Conservation (phyloP, 495 filamentous ascomycete genomes). For the Glutinoglossum americanum region DNA sequence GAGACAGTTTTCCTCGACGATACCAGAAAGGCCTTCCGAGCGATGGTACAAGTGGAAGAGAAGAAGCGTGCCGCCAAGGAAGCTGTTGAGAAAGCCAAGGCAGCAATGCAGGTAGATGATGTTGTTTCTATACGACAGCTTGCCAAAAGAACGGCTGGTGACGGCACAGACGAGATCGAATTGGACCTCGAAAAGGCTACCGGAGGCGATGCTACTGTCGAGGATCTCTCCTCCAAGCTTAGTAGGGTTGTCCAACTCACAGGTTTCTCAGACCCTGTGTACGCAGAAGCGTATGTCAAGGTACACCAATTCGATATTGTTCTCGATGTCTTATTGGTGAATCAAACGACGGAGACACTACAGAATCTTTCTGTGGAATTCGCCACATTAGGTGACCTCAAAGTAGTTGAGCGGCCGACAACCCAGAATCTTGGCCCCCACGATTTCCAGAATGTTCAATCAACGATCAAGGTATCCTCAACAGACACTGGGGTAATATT, state of each 20-base stretch:
- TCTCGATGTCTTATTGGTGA: constrained; percentile 88
- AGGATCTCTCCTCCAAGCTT: constrained; percentile 80
- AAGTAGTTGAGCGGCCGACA: constrained; percentile 89
- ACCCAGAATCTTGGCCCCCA: constrained; percentile 88
- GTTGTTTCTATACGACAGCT: constrained; percentile 81
- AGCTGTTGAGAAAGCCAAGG: constrained; percentile 79
- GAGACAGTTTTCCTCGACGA: constrained; percentile 90
- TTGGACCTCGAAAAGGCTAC: constrained; percentile 85
- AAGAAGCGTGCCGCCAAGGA: constrained; percentile 88
- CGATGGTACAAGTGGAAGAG: constrained; percentile 97
- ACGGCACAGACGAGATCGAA: constrained; percentile 70
- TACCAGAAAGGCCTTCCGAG: constrained; percentile 84
- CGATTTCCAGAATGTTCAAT: constrained; percentile 94
- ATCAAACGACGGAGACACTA: constrained; percentile 89
- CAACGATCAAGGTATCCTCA: constrained; percentile 96
- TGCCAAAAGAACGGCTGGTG: constrained; percentile 70
- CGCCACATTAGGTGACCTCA: constrained; percentile 89
- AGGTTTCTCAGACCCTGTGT: constrained; percentile 95
- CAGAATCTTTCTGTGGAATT: constrained; percentile 97
- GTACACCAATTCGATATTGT: constrained; percentile 99
- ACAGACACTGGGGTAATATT: constrained; percentile 99
- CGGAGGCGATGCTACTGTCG: constrained; percentile 64
- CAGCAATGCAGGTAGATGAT: constrained; percentile 86
- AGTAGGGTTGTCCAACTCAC: constrained; percentile 93
- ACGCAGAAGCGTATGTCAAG: constrained; percentile 95